Conservation (phyloP, 495 filamentous ascomycete species). For the Collariella sp. region DNA sequence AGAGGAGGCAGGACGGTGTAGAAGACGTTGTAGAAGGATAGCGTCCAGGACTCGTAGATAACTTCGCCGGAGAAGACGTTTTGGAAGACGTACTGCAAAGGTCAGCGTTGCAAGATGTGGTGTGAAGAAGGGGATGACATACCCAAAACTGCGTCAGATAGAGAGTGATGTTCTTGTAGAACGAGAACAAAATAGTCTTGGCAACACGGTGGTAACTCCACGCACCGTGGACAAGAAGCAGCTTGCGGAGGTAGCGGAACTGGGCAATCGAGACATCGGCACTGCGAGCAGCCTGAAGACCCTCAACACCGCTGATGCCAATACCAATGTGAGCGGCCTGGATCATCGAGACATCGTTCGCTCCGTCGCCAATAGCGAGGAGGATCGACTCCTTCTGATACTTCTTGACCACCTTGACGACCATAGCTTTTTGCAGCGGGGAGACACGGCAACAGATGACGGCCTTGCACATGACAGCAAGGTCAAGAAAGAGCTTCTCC, state of each 20-base stretch:
- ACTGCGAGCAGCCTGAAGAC: slow-evolving; percentile 93
- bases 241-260: slow-evolving; percentile 91
- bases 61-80: slow-evolving; percentile 96
- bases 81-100: slow-evolving; percentile 81
- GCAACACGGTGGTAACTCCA: slow-evolving; percentile 97
- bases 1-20: slow-evolving; percentile 93
- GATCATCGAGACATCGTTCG: slow-evolving; percentile 99
- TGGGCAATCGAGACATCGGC: slow-evolving; percentile 95
- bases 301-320: slow-evolving; percentile 95
- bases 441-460: slow-evolving; percentile 99
- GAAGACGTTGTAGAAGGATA: slow-evolving; percentile 99
- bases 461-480: slow-evolving; percentile 93
- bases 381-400: slow-evolving; percentile 80
- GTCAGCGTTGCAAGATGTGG: slow-evolving; percentile 28
- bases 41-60: slow-evolving; percentile 98
- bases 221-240: slow-evolving; percentile 89
- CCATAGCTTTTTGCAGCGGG: slow-evolving; percentile 95
- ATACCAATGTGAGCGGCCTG: slow-evolving; percentile 98
- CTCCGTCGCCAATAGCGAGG: slow-evolving; percentile 93
- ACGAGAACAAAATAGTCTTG: slow-evolving; percentile 95
- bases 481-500: slow-evolving; percentile 87
- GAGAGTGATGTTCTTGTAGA: slow-evolving; percentile 97
- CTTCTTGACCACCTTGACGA: slow-evolving; percentile 97
- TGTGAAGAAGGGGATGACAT: slow-evolving; percentile 26
- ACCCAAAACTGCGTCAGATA: slow-evolving; percentile 99